Evolutionary conservation across 371 early-diverging fungal genomes (phyloP).

Genomic region (Mortierella sp.): DNA sequence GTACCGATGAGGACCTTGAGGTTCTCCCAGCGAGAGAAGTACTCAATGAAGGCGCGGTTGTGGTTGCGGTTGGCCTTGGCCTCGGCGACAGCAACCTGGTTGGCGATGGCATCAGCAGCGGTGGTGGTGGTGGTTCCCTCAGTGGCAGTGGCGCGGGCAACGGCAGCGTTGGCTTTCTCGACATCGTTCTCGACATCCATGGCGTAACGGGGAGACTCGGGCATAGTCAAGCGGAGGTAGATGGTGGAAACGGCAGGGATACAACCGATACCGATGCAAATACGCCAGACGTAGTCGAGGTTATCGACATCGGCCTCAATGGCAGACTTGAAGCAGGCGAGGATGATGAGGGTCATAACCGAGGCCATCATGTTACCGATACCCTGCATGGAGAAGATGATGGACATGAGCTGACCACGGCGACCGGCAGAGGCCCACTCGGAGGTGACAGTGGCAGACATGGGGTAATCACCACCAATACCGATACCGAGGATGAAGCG

Average conservation of each 20-base stretch:
- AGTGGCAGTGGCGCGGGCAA: slow-evolving; percentile 63
- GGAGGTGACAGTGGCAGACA: slow-evolving; percentile 78
- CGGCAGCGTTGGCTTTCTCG: slow-evolving; percentile 52
- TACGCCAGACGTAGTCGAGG: slow-evolving; percentile 89
- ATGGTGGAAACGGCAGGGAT: slow-evolving; percentile 84
- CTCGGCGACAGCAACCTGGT: slow-evolving; percentile 59
- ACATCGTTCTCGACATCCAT: slow-evolving; percentile 79
- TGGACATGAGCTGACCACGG: slow-evolving; percentile 77
- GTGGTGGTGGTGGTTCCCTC: slow-evolving; percentile 10
- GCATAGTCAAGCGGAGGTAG: slow-evolving; percentile 89
- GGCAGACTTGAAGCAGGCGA: slow-evolving; percentile 67
- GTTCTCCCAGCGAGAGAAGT: slow-evolving; percentile 69
- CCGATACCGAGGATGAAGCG: slow-evolving; percentile 77
- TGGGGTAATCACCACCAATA: slow-evolving; percentile 76
- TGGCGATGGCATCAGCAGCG: slow-evolving; percentile 32
- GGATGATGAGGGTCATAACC: slow-evolving; percentile 66
- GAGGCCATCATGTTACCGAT: slow-evolving; percentile 75
- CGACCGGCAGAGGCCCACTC: slow-evolving; percentile 74
- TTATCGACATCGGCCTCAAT: slow-evolving; percentile 74
- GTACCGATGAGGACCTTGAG: slow-evolving; percentile 65
- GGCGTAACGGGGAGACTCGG: slow-evolving; percentile 90
- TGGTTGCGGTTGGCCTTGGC: slow-evolving; percentile 53
- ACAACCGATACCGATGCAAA: slow-evolving; percentile 81
- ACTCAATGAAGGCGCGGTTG: slow-evolving; percentile 58
- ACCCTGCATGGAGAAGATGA: slow-evolving; percentile 84